Percentiles rank a stretch among this genome's conserved stretches.
phyloP scores from a whole-genome alignment of 2,329 filamentous ascomycete genomes.

The Colletotrichum abscissum region DNA sequence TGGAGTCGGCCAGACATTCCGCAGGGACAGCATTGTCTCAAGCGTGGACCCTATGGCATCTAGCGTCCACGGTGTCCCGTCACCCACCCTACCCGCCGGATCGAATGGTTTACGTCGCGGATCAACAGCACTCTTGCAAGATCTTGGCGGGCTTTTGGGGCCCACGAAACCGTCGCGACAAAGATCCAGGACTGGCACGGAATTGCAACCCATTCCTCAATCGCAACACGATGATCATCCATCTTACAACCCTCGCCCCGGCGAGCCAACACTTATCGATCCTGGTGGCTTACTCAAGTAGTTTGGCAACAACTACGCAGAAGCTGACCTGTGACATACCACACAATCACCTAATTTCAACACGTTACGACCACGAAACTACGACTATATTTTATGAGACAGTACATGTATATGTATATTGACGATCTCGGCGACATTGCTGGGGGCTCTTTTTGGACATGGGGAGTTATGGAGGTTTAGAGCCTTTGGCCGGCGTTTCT shows the following conservation, averaged over 20 bases:
- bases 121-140: conserved; percentile 68
- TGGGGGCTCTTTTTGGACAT: not conserved
- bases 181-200: conserved; percentile 50
- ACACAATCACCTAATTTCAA: not conserved
- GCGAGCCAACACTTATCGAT: conserved; percentile 51
- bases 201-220: conserved; percentile 59
- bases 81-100: conserved; percentile 57
- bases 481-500: conserved; percentile 27
- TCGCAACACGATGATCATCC: conserved; percentile 47
- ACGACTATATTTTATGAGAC: not conserved
- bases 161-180: conserved; percentile 49
- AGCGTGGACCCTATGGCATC: conserved; percentile 52
- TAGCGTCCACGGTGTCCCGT: conserved; percentile 46
- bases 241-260: conserved; percentile 42
- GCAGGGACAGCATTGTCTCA: conserved; percentile 56
- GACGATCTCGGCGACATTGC: conserved; percentile 11
- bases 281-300: conserved; percentile 53
- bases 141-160: conserved; percentile 65
- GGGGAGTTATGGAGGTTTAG: conserved; percentile 27
- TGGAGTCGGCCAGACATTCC: conserved; percentile 45
- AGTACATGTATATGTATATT: conserved; percentile 22
- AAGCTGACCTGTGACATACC: not conserved
- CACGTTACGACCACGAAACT: not conserved
- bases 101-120: conserved; percentile 61
- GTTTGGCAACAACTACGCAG: not conserved